Conservation (phyloP, 2,329 filamentous ascomycete genomes). For the Trichoderma aggressivum region DNA sequence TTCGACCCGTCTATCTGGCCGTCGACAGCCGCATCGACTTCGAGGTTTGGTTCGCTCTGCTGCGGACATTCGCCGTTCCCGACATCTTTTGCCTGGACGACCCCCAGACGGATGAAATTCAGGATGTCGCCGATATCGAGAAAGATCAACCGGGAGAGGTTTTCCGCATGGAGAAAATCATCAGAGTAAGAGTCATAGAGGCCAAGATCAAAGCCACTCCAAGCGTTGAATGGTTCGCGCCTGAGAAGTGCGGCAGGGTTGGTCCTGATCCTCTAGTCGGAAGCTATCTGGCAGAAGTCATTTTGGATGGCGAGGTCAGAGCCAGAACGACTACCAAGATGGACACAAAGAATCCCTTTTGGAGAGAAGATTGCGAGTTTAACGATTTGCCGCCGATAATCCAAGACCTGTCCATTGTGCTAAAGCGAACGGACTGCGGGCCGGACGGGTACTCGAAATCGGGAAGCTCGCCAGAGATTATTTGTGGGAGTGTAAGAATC, state of each 20-base stretch:
- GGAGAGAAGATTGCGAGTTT: constrained; percentile 79
- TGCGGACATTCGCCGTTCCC: constrained; percentile 87
- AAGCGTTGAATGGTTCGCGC: constrained; percentile 23
- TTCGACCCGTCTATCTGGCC: constrained; percentile 85
- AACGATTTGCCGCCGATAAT: constrained; percentile 66
- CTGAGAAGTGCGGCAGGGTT: constrained; percentile 23
- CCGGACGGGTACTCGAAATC: constrained; percentile 41
- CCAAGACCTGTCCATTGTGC: constrained; percentile 65
- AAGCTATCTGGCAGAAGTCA: constrained; percentile 75
- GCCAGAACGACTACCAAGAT: constrained; percentile 70
- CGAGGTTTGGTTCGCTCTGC: constrained; percentile 92
- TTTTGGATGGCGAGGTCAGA: constrained; percentile 75
- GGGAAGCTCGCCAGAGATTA: constrained; percentile 46
- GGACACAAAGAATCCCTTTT: constrained; percentile 72
- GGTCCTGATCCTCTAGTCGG: constrained; percentile 50
- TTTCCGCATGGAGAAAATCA: constrained; percentile 61
- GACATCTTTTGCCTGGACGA: constrained; percentile 72
- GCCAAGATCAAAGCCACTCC: constrained; percentile 53
- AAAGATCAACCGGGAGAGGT: constrained; percentile 46
- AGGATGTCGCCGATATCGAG: constrained; percentile 39
- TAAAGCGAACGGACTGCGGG: constrained; percentile 62
- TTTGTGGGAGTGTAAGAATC: constrained; percentile 75
- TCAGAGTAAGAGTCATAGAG: constrained; percentile 57
- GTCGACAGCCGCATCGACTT: constrained; percentile 86
- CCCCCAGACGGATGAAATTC: constrained; percentile 41